phyloP scores from a whole-genome alignment of 2,329 filamentous ascomycete genomes.

The Penicillium sp. region DNA sequence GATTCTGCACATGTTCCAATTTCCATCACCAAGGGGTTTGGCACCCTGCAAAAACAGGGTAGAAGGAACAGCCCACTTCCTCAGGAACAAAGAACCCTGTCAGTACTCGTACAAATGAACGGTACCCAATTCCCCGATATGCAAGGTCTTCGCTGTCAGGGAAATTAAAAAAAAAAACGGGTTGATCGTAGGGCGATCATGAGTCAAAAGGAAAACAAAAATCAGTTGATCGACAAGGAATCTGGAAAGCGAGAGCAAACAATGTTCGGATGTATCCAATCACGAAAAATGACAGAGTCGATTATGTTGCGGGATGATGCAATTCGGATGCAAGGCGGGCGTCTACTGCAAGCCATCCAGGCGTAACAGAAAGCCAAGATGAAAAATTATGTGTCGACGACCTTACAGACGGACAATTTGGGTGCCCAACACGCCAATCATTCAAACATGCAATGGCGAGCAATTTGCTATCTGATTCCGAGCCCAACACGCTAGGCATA shows the following conservation, averaged over 20 bases:
- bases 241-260: slow-evolving; percentile 1
- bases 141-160: slow-evolving; percentile 10
- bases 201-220: background rate
- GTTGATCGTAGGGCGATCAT: background rate
- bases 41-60: background rate
- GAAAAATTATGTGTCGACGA: slow-evolving; percentile 6
- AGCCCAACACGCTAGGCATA: slow-evolving; percentile 5
- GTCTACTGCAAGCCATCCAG: slow-evolving; percentile 21
- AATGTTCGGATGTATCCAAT: slow-evolving; percentile 10
- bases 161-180: background rate
- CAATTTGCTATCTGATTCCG: background rate
- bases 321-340: slow-evolving; percentile 20
- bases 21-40: background rate
- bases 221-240: background rate
- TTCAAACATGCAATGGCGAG: background rate
- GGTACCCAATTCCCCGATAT: slow-evolving; percentile 9
- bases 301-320: slow-evolving; percentile 20
- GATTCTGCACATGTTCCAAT: slow-evolving; percentile 5
- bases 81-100: background rate
- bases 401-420: slow-evolving; percentile 4
- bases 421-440: slow-evolving; percentile 12
- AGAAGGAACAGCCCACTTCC: background rate
- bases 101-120: background rate
- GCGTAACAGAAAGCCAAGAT: slow-evolving; percentile 10
- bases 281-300: slow-evolving; percentile 4